A percentile compares a stretch with the other conserved stretches of the same genome.
Evolutionary conservation across 495 filamentous ascomycete genomes (phyloP).

Genomic region (Tuber microsphaerosporum): DNA sequence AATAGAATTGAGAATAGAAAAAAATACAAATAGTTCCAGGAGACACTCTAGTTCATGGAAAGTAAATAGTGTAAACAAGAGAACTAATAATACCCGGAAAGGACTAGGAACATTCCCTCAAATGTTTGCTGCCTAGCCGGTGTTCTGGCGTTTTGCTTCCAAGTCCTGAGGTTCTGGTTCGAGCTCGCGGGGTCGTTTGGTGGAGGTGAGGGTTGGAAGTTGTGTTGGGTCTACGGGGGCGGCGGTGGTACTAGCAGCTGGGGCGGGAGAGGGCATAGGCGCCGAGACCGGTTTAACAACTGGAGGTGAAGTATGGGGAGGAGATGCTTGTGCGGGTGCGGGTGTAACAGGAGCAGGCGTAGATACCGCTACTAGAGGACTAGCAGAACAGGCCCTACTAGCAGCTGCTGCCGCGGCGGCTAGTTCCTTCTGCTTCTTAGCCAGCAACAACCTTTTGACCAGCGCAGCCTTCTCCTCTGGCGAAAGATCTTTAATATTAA

Average conservation of each 20-base stretch:
- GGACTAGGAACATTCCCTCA: background rate
- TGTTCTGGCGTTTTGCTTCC: background rate
- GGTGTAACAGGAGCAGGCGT: background rate
- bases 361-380: background rate
- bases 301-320: background rate
- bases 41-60: background rate
- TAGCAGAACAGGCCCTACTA: background rate
- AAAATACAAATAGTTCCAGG: background rate
- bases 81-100: background rate
- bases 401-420: background rate
- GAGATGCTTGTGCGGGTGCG: background rate
- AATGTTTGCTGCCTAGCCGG: background rate
- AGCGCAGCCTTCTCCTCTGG: background rate
- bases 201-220: background rate
- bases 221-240: background rate
- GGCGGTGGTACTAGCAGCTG: background rate
- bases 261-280: background rate
- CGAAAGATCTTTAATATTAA: background rate
- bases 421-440: background rate
- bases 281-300: background rate
- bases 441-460: background rate
- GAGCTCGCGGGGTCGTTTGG: background rate
- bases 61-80: background rate
- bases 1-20: background rate
- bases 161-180: background rate